Percentiles rank a stretch among this genome's conserved stretches.
Conservation (phyloP, 257 asterid genomes). For the Nicotiana obtusifolia region DNA sequence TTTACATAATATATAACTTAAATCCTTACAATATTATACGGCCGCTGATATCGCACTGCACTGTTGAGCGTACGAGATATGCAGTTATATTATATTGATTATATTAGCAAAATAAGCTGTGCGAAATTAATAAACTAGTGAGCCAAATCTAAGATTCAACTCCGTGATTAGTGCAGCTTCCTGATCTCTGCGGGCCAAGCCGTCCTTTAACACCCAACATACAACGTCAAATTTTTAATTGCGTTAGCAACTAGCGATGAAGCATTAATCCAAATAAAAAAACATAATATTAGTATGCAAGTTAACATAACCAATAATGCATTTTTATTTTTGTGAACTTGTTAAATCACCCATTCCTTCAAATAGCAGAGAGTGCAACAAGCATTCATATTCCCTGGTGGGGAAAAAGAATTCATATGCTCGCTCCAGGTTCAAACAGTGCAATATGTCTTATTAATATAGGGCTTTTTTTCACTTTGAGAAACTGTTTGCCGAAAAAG, state of each 20-base stretch:
- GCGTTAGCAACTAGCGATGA: not conserved
- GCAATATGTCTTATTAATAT: not conserved
- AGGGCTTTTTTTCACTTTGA: no score
- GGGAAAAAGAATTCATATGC: not conserved
- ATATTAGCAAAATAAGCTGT: not conserved
- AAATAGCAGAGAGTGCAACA: not conserved
- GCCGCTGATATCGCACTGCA: not conserved
- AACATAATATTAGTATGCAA: not conserved
- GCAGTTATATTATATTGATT: not conserved
- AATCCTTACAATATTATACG: not conserved
- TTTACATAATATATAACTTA: not conserved
- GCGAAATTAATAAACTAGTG: not conserved
- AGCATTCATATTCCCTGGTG: no score
- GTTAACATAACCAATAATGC: not conserved
- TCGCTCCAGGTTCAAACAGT: not conserved
- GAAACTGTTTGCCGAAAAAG: no score
- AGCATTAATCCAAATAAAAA: not conserved
- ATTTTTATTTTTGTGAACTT: no score
- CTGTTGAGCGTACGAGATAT: not conserved
- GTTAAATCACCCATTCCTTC: no score
- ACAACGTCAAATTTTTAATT: not conserved
- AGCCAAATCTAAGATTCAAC: slow-evolving; percentile 12
- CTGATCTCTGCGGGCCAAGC: not conserved
- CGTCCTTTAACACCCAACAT: not conserved
- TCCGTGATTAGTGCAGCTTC: slow-evolving; percentile 25